Evolutionary conservation across 768 basidiomycete genomes (phyloP).

Genomic region (Hirschioporus abietinus): DNA sequence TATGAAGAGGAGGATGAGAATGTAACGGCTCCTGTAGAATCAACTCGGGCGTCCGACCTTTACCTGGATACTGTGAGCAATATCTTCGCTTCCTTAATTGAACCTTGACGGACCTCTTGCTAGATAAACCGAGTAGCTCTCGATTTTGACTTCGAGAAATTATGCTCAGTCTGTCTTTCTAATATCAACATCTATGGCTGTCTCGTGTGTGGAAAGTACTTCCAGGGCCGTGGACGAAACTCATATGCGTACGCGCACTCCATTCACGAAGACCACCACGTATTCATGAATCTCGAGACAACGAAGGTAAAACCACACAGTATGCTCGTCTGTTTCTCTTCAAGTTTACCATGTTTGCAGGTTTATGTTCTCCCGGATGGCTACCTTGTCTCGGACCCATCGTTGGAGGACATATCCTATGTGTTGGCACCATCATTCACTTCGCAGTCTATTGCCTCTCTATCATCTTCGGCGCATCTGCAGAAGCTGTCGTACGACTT

Average conservation of each 20-base stretch:
- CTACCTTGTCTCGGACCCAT: conserved; percentile 94
- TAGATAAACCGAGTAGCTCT: conserved; percentile 88
- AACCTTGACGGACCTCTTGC: conserved; percentile 7
- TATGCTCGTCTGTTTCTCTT: neutral
- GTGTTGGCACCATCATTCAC: conserved; percentile 89
- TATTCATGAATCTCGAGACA: conserved; percentile 93
- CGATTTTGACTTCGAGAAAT: conserved; percentile 99
- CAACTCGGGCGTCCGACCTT: conserved; percentile 63
- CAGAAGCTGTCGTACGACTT: conserved; percentile 83
- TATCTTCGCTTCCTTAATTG: conserved; percentile 11
- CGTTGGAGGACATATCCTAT: conserved; percentile 89
- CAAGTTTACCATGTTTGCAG: conserved; percentile 33
- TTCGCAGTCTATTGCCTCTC: conserved; percentile 42
- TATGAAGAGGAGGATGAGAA: conserved; percentile 16
- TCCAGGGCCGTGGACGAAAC: conserved; percentile 90
- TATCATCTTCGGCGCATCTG: conserved; percentile 55
- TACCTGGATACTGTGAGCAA: conserved; percentile 87
- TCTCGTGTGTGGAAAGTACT: conserved; percentile 97
- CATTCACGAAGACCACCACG: conserved; percentile 97
- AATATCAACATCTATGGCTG: conserved; percentile 99
- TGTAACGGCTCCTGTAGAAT: conserved; percentile 23
- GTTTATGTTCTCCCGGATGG: conserved; percentile 97
- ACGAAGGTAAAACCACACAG: conserved; percentile 61
- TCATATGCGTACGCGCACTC: conserved; percentile 97
- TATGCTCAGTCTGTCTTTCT: conserved; percentile 93